phyloP scores from a whole-genome alignment of 805 yeast species.

The Sugiyamaella valdiviana region DNA sequence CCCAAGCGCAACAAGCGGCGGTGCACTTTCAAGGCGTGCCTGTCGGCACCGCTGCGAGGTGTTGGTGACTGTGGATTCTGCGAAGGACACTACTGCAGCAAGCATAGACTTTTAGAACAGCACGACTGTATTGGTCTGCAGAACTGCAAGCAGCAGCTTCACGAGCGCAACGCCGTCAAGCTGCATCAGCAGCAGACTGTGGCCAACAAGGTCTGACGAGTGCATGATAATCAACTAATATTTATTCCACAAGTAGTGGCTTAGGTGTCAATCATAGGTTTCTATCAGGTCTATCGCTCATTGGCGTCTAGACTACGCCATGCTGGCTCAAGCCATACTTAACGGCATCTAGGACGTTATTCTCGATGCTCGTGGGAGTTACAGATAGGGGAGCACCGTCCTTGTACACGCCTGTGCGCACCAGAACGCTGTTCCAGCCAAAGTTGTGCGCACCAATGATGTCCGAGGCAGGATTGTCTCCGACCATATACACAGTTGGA shows the following conservation, averaged over 20 bases:
- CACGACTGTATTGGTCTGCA: constrained; percentile 75
- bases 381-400: constrained; percentile 41
- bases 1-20: constrained; percentile 35
- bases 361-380: constrained; percentile 46
- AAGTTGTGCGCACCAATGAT: constrained; percentile 80
- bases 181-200: constrained; percentile 82
- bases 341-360: constrained; percentile 51
- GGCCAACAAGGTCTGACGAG: constrained; percentile 51
- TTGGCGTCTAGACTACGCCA: not conserved
- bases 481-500: constrained; percentile 73
- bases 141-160: constrained; percentile 73
- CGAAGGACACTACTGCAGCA: constrained; percentile 77
- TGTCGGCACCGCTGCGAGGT: constrained; percentile 53
- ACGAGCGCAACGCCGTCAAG: constrained; percentile 78
- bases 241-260: constrained; percentile 19
- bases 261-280: not conserved
- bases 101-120: constrained; percentile 80
- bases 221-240: constrained; percentile 4
- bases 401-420: constrained; percentile 80
- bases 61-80: constrained; percentile 84
- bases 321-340: constrained; percentile 18
- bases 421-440: constrained; percentile 85
- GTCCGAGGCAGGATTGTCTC: constrained; percentile 93
- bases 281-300: too few species aligned
- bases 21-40: constrained; percentile 53